phyloP scores from a whole-genome alignment of 768 basidiomycete genomes.

The Agrocybe chaxingu region DNA sequence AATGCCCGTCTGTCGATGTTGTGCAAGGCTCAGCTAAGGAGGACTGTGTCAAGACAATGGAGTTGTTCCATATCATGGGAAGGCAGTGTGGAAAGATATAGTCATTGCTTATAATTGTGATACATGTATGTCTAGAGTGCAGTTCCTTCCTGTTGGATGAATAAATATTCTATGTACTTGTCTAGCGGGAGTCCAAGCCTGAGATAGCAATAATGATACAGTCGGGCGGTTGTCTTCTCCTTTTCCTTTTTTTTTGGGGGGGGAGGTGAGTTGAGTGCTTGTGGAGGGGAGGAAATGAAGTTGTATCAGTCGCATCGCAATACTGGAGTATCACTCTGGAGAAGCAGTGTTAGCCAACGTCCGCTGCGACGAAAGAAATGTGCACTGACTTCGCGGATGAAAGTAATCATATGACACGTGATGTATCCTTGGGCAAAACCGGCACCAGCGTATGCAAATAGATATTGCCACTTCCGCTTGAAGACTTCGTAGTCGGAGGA shows the following conservation, averaged over 20 bases:
- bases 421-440: constrained; percentile 81
- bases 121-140: constrained; percentile 15
- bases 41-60: too few species aligned
- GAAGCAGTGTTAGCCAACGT: not conserved
- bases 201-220: constrained; percentile 17
- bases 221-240: constrained; percentile 7
- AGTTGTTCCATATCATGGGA: not conserved
- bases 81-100: not conserved
- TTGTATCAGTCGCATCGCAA: constrained; percentile 40
- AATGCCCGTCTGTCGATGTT: too few species aligned
- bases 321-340: constrained; percentile 48
- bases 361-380: constrained; percentile 1
- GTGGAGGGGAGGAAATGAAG: not conserved
- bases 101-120: constrained; percentile 10
- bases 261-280: constrained; percentile 1
- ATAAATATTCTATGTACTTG: constrained; percentile 14
- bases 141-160: constrained; percentile 10
- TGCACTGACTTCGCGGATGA: constrained; percentile 55
- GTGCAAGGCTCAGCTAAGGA: too few species aligned
- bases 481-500: constrained; percentile 60
- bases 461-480: constrained; percentile 81
- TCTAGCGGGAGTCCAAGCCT: constrained; percentile 13
- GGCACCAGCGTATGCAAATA: constrained; percentile 78
- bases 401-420: constrained; percentile 80
- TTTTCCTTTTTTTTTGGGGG: not conserved